A percentile compares a stretch with the other conserved stretches of the same genome.
Evolutionary conservation across 2,329 filamentous ascomycete species (phyloP).

Genomic region (Penicillium sp.): DNA sequence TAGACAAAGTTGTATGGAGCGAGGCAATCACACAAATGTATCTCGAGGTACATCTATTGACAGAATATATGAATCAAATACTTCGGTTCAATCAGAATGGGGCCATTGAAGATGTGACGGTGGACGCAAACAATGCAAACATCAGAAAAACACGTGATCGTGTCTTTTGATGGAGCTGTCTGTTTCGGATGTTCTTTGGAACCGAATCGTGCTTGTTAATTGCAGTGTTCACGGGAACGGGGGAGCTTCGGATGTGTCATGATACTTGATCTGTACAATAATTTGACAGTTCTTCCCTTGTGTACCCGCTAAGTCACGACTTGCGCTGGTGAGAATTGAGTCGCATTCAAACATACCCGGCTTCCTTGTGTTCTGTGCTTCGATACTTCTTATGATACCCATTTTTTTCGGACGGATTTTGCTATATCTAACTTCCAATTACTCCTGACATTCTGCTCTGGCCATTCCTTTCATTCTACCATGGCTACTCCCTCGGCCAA

Average conservation of each 20-base stretch:
- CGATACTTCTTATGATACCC: conserved; percentile 6
- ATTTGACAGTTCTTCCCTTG: not conserved
- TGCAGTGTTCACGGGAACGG: conserved; percentile 3
- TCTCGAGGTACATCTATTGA: not conserved
- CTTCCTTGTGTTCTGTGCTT: conserved; percentile 3
- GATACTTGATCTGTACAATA: not conserved
- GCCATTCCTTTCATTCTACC: conserved; percentile 2
- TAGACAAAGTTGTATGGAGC: no score
- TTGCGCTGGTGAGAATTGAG: conserved; percentile 3
- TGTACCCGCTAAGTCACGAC: not conserved
- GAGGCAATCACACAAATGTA: not conserved
- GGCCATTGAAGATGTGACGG: conserved; percentile 9
- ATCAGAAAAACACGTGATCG: conserved; percentile 30
- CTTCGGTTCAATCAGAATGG: not conserved
- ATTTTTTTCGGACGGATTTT: not conserved
- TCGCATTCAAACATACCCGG: conserved; percentile 8
- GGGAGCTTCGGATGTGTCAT: conserved; percentile 2
- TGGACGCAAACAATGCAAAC: conserved; percentile 28
- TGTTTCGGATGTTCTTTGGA: not conserved
- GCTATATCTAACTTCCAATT: not conserved
- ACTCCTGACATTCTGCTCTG: not conserved
- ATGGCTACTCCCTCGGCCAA: conserved; percentile 48
- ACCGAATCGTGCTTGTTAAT: conserved; percentile 2
- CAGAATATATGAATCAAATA: not conserved
- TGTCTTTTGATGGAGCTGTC: conserved; percentile 9